These are phyloP conservation scores for Coemansia sp. DNA, from an alignment of 192 early-diverging fungal genomes.

Conservation along the genomic window DNA sequence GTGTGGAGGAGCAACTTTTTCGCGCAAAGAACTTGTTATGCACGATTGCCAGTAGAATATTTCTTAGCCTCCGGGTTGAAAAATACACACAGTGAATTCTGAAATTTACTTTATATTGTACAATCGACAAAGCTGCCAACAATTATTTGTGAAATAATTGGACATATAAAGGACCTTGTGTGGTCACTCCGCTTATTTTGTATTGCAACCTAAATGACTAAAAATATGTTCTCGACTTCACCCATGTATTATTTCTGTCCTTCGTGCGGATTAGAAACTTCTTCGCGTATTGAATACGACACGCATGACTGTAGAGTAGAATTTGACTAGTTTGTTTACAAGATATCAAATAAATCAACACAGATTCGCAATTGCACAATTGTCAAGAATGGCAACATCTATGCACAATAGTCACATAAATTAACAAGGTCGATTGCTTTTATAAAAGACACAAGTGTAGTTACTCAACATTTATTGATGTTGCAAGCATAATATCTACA, in stretches of 20 bases:
- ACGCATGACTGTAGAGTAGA: no score
- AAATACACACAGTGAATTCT: background rate
- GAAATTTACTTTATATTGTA: background rate
- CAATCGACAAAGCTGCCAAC: background rate
- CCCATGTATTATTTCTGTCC: background rate
- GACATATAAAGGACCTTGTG: no score
- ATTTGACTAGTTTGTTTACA: no score
- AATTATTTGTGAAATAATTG: no score
- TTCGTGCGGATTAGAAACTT: background rate
- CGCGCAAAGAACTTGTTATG: background rate
- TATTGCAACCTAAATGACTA: background rate
- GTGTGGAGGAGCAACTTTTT: background rate
- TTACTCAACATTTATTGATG: background rate
- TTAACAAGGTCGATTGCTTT: background rate
- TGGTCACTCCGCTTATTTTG: background rate
- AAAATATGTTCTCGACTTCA: background rate
- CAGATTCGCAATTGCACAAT: background rate
- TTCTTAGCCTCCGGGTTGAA: background rate
- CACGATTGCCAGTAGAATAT: background rate
- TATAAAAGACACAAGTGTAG: background rate
- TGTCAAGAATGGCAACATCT: background rate
- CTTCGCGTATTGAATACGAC: background rate
- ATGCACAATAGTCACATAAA: background rate
- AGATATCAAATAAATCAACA: no score
- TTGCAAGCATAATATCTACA: background rate